phyloP scores from a whole-genome alignment of 768 basidiomycete species.

The Leccinum rimulosum region DNA sequence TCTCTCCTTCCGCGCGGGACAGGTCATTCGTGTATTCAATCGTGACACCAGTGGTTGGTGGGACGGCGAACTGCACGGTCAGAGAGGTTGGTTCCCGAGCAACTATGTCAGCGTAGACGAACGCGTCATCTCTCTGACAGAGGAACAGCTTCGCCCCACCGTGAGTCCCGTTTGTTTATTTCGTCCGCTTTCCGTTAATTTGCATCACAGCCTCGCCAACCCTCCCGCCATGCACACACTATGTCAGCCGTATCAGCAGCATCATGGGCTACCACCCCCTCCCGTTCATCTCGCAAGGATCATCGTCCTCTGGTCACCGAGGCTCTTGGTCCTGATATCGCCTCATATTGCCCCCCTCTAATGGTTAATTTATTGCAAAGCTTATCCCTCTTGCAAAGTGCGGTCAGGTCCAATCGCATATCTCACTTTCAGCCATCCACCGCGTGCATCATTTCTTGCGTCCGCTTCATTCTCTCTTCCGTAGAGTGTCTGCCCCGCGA shows the following conservation, averaged over 20 bases:
- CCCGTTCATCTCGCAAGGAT: constrained; percentile 37
- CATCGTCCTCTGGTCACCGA: constrained; percentile 47
- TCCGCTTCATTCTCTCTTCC: constrained; percentile 80
- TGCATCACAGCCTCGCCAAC: constrained; percentile 29
- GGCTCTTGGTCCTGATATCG: constrained; percentile 47
- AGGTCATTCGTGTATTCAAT: constrained; percentile 89
- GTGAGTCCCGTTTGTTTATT: constrained; percentile 33
- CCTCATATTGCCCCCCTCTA: constrained; percentile 70
- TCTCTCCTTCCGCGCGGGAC: constrained; percentile 85
- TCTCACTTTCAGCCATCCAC: constrained; percentile 92
- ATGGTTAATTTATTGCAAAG: constrained; percentile 85
- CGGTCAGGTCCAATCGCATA: constrained; percentile 72
- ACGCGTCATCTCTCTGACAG: constrained; percentile 47
- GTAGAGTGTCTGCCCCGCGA: constrained; percentile 85
- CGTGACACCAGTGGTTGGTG: constrained; percentile 93
- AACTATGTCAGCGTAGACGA: constrained; percentile 84
- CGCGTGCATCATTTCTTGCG: constrained; percentile 91
- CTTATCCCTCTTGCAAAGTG: constrained; percentile 80
- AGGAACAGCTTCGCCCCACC: constrained; percentile 50
- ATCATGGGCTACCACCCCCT: constrained; percentile 52
- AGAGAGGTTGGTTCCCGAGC: constrained; percentile 97
- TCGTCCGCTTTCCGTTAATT: not conserved
- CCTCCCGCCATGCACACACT: constrained; percentile 47
- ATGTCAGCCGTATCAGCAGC: constrained; percentile 50
- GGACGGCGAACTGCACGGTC: constrained; percentile 91